Percentiles rank a stretch among this genome's conserved stretches.
These are phyloP conservation scores for Colletotrichum magnum DNA, from an alignment of 2,329 filamentous ascomycete genomes.

Conservation along the genomic window DNA sequence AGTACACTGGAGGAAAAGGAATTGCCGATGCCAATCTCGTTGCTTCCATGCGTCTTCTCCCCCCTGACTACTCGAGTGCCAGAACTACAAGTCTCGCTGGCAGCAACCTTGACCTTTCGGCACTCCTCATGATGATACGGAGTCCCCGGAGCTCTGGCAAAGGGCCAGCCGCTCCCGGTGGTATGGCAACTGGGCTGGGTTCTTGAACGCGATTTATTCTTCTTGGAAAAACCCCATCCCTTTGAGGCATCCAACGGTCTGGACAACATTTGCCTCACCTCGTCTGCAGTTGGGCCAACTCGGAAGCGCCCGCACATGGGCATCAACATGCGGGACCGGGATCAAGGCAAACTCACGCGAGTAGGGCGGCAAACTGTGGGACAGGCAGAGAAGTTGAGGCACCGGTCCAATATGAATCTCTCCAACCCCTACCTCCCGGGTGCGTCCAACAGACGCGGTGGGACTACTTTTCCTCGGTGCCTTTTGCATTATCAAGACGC, in stretches of 20 bases:
- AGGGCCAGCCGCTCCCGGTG: too few species aligned
- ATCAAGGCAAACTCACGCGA: not conserved
- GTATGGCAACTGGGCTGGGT: too few species aligned
- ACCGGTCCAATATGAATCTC: not conserved
- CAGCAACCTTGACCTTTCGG: not conserved
- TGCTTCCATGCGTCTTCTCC: not conserved
- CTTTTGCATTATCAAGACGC: not conserved
- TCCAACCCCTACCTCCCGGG: not conserved
- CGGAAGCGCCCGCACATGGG: not conserved
- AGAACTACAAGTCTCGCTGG: not conserved
- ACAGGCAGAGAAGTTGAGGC: not conserved
- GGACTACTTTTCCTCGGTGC: conserved; percentile 1
- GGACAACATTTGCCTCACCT: too few species aligned
- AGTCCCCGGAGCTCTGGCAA: too few species aligned
- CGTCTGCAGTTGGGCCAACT: not conserved
- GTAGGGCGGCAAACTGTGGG: conserved; percentile 1
- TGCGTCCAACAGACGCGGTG: conserved; percentile 3
- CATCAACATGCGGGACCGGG: conserved; percentile 1
- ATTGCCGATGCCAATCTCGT: not conserved
- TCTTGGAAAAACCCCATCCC: not conserved
- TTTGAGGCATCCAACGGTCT: not conserved
- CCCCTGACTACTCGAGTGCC: not conserved
- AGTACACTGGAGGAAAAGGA: not conserved
- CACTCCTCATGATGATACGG: not conserved
- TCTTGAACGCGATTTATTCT: not conserved